These are phyloP conservation scores for Candida nemodendra DNA, from an alignment of 805 yeast genomes.

Conservation along the genomic window DNA sequence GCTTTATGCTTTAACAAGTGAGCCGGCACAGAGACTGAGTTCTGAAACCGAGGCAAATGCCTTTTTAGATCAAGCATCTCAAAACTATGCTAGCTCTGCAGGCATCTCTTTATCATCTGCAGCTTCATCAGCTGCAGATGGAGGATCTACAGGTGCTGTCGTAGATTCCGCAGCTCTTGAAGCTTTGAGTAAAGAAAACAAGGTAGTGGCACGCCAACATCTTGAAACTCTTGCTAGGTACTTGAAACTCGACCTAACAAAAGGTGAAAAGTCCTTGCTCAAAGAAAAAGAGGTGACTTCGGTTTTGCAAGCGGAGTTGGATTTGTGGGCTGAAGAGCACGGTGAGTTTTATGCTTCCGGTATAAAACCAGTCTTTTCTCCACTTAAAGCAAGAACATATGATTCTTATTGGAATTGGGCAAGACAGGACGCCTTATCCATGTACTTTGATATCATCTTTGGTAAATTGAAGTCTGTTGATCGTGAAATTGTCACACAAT, in stretches of 20 bases:
- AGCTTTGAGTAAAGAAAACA: slow-evolving; percentile 69
- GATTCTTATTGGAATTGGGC: slow-evolving; percentile 99
- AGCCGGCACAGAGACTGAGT: slow-evolving; percentile 87
- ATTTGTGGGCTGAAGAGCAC: slow-evolving; percentile 82
- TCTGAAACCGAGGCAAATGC: slow-evolving; percentile 88
- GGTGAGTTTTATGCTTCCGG: slow-evolving; percentile 95
- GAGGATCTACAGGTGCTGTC: slow-evolving; percentile 78
- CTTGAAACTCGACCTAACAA: slow-evolving; percentile 86
- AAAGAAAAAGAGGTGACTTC: slow-evolving; percentile 83
- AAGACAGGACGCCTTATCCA: slow-evolving; percentile 89
- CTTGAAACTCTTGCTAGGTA: slow-evolving; percentile 93
- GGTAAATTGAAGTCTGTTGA: slow-evolving; percentile 89
- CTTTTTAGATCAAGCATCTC: slow-evolving; percentile 77
- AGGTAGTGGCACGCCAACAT: slow-evolving; percentile 70
- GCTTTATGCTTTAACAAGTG: slow-evolving; percentile 78
- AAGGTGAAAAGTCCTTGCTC: slow-evolving; percentile 82
- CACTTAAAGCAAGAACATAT: slow-evolving; percentile 91
- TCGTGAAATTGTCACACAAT: slow-evolving; percentile 93
- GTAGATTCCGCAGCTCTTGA: slow-evolving; percentile 96
- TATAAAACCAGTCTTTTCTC: slow-evolving; percentile 83
- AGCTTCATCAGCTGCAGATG: slow-evolving; percentile 49
- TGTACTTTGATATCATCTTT: slow-evolving; percentile 94
- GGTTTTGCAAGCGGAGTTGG: slow-evolving; percentile 84
- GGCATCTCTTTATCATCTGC: slow-evolving; percentile 77
- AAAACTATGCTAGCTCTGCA: slow-evolving; percentile 78